Evolutionary conservation across 768 basidiomycete species (phyloP).

Genomic region (Cystoderma amianthinum): DNA sequence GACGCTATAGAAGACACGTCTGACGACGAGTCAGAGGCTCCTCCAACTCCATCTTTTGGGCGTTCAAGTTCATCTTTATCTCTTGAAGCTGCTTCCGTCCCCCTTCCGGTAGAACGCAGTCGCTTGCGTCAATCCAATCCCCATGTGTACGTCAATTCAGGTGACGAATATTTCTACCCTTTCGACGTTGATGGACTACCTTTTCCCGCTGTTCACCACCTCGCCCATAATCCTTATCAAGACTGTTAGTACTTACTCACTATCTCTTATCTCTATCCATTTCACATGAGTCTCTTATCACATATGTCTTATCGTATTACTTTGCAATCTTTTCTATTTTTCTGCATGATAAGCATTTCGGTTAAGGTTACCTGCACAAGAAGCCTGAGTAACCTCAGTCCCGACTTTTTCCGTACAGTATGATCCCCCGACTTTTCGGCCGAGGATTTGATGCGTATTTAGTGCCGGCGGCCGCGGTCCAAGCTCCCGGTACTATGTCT

Average conservation of each 20-base stretch:
- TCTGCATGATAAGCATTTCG: not conserved
- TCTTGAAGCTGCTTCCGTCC: slow-evolving; percentile 41
- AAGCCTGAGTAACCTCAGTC: not conserved
- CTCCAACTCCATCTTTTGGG: slow-evolving; percentile 53
- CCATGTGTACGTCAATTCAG: slow-evolving; percentile 56
- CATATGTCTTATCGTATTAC: slow-evolving; percentile 7
- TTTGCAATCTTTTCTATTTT: slow-evolving; percentile 3
- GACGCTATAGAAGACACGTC: slow-evolving; percentile 82
- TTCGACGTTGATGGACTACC: slow-evolving; percentile 71
- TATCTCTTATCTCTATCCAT: slow-evolving; percentile 15
- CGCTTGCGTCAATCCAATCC: slow-evolving; percentile 38
- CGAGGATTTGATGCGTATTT: slow-evolving; percentile 1
- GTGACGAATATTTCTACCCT: slow-evolving; percentile 54
- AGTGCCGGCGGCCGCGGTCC: not conserved
- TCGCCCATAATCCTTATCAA: slow-evolving; percentile 49
- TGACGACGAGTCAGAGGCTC: slow-evolving; percentile 77
- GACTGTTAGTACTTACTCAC: slow-evolving; percentile 49
- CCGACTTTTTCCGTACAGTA: not conserved
- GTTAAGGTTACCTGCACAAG: not conserved
- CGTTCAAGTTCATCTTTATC: slow-evolving; percentile 51
- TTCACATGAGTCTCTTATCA: slow-evolving; percentile 6
- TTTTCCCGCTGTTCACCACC: slow-evolving; percentile 48
- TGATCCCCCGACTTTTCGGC: not conserved
- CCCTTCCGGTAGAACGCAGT: slow-evolving; percentile 44
- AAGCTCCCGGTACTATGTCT: too few relatives aligned